These are phyloP conservation scores for Poa annua DNA, from an alignment of 176 grass and related monocot genomes.

Conservation along the genomic window DNA sequence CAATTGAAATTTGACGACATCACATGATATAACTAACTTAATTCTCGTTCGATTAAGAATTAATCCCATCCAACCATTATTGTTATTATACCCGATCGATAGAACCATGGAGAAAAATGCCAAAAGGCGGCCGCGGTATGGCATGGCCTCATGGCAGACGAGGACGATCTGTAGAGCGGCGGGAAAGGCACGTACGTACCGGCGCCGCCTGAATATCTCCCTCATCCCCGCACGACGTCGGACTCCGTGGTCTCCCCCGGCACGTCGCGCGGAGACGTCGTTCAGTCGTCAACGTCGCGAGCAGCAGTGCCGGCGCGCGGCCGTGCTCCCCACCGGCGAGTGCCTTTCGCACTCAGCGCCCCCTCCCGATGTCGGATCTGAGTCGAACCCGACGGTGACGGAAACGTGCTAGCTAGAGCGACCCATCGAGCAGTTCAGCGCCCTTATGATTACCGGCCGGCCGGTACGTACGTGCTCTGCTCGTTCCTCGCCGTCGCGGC, in stretches of 20 bases:
- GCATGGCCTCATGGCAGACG: not conserved
- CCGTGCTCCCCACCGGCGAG: conserved; percentile 19
- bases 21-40: too few species aligned
- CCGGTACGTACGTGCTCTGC: not conserved
- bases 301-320: conserved; percentile 24
- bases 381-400: not conserved
- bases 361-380: conserved; percentile 46
- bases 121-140: not conserved
- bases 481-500: not conserved
- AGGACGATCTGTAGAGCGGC: not conserved
- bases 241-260: not conserved
- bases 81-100: too few species aligned
- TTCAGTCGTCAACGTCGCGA: not conserved
- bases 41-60: too few species aligned
- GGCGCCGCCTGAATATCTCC: not conserved
- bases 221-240: not conserved
- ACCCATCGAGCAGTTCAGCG: not conserved
- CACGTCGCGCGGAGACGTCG: not conserved
- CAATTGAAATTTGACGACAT: too few species aligned
- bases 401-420: conserved; percentile 13
- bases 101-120: conserved; percentile 14
- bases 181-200: not conserved
- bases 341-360: conserved; percentile 13
- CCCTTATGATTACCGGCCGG: not conserved
- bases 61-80: too few species aligned